phyloP scores from a whole-genome alignment of 805 yeast species.

The Nematodospora valgi region DNA sequence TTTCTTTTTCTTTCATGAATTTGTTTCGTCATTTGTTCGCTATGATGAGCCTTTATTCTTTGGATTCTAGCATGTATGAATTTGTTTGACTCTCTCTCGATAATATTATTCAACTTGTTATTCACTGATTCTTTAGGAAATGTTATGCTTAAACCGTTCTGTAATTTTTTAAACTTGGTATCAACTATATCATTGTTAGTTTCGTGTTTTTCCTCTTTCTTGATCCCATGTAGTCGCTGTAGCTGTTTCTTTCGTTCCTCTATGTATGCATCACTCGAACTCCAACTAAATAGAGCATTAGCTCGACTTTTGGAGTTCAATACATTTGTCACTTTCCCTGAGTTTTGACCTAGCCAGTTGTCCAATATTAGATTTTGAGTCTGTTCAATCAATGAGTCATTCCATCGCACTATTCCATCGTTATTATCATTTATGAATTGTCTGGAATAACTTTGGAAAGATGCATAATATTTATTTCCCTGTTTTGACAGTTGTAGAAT shows the following conservation, averaged over 20 bases:
- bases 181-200: background rate
- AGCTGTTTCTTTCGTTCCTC: conserved; percentile 19
- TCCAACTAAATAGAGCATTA: conserved; percentile 41
- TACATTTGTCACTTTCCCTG: conserved; percentile 2
- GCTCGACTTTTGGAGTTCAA: conserved; percentile 13
- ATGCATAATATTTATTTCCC: conserved; percentile 27
- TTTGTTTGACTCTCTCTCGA: conserved; percentile 35
- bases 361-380: conserved; percentile 19
- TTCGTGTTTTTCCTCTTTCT: conserved; percentile 2
- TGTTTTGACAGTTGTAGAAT: conserved; percentile 28
- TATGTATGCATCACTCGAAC: conserved; percentile 39
- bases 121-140: conserved; percentile 18
- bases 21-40: conserved; percentile 31
- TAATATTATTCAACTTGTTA: conserved; percentile 23
- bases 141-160: conserved; percentile 10
- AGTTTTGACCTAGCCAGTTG: conserved; percentile 16
- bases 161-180: background rate
- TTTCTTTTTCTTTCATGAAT: conserved; percentile 36
- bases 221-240: conserved; percentile 5
- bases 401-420: conserved; percentile 28
- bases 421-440: conserved; percentile 25
- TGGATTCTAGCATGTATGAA: conserved; percentile 39
- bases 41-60: conserved; percentile 34
- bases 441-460: conserved; percentile 31
- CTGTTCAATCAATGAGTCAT: conserved; percentile 21